These are phyloP conservation scores for Mallotus nudiflorus DNA, from an alignment of 345 rosid species.

Conservation along the genomic window DNA sequence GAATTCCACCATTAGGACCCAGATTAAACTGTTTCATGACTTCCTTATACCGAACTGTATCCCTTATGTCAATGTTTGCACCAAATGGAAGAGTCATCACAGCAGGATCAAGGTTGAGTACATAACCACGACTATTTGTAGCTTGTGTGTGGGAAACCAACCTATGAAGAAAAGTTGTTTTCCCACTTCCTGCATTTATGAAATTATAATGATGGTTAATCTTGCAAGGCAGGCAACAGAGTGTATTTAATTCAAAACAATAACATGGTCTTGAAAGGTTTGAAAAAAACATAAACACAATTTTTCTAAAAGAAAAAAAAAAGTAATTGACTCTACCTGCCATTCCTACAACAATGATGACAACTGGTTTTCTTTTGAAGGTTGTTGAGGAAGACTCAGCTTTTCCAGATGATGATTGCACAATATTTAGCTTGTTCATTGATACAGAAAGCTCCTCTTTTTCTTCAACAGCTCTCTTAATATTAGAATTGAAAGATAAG, in stretches of 20 bases:
- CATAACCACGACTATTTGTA: conserved; percentile 62
- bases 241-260: not conserved
- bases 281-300: no score
- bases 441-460: conserved; percentile 52
- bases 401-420: conserved; percentile 25
- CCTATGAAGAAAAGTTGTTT: conserved; percentile 75
- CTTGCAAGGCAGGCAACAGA: not conserved
- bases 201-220: conserved; percentile 1
- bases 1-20: conserved; percentile 83
- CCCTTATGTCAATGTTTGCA: no score
- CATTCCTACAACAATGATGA: conserved; percentile 80
- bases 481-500: not conserved
- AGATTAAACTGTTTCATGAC: conserved; percentile 82
- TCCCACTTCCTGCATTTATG: conserved; percentile 61
- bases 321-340: conserved; percentile 53
- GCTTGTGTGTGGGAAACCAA: no score
- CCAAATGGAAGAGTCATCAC: conserved; percentile 78
- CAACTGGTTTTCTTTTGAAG: conserved; percentile 73
- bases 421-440: conserved; percentile 56
- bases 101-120: conserved; percentile 85
- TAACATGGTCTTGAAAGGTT: no score
- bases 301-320: no score
- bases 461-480: conserved; percentile 38
- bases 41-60: conserved; percentile 75
- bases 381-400: no score